phyloP scores from a whole-genome alignment of 495 filamentous ascomycete genomes.

The Viridothelium virens region DNA sequence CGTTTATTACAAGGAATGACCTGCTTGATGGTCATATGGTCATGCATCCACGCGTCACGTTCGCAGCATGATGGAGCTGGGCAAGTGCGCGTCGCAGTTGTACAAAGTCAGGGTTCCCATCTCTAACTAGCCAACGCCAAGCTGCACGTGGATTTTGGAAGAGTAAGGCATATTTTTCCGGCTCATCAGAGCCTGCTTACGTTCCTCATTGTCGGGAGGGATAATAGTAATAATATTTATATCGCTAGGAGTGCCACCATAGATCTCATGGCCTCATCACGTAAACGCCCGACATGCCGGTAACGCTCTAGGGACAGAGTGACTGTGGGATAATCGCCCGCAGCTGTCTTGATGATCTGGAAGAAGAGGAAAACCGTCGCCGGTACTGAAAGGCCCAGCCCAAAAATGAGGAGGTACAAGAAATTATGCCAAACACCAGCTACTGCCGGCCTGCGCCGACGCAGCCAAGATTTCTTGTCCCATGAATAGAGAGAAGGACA shows the following conservation, averaged over 20 bases:
- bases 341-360: background rate
- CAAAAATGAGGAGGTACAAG: slow-evolving; percentile 1
- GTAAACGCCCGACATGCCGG: background rate
- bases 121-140: no score
- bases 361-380: background rate
- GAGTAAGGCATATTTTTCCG: no score
- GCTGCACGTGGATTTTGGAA: no score
- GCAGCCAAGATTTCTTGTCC: background rate
- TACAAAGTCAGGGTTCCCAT: no score
- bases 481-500: background rate
- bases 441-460: background rate
- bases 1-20: no score
- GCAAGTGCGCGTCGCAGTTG: no score
- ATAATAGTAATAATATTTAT: background rate
- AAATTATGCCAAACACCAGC: slow-evolving; percentile 1
- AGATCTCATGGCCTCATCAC: slow-evolving; percentile 9
- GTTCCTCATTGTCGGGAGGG: no score
- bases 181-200: no score
- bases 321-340: background rate
- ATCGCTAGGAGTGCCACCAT: background rate
- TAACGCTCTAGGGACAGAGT: background rate
- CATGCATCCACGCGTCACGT: no score
- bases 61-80: no score
- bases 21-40: no score
- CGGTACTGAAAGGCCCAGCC: background rate